Conservation (phyloP, 2,329 filamentous ascomycete genomes). For the Gyromitra esculenta region DNA sequence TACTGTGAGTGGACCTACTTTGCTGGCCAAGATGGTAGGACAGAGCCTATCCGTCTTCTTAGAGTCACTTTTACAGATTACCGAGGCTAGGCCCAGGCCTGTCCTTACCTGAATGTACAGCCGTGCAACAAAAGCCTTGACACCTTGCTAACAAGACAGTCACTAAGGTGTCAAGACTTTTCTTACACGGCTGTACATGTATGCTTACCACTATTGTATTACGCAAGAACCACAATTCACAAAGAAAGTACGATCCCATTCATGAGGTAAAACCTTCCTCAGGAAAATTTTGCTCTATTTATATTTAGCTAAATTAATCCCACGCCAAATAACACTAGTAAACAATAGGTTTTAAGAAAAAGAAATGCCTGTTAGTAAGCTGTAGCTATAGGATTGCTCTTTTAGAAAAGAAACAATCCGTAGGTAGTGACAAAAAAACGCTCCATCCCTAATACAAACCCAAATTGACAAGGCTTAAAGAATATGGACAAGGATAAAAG, state of each 20-base stretch:
- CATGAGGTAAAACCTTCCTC: neutral
- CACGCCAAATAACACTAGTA: conserved; percentile 16
- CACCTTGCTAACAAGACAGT: too few species aligned
- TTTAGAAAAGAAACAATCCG: conserved; percentile 5
- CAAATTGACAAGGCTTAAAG: neutral
- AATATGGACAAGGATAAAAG: neutral
- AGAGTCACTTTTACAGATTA: too few species aligned
- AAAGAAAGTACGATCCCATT: neutral
- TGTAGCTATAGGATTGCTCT: conserved; percentile 1
- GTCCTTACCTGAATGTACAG: too few species aligned
- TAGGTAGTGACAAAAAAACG: neutral
- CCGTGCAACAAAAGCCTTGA: too few species aligned
- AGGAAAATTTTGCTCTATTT: neutral
- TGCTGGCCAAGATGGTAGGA: too few species aligned
- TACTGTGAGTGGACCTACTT: too few species aligned
- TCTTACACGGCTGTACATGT: too few species aligned
- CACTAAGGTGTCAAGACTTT: too few species aligned
- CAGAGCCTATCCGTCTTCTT: too few species aligned
- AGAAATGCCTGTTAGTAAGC: conserved; percentile 2
- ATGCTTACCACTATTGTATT: neutral
- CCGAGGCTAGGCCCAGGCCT: too few species aligned
- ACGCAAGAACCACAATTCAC: neutral
- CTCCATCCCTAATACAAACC: neutral
- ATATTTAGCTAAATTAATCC: neutral
- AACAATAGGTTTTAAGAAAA: conserved; percentile 8